Evolutionary conservation across 169 alveolate species (phyloP), one percentile per base, ranked within the genome.

Genomic region (Cryptosporidium bovis): DNA sequence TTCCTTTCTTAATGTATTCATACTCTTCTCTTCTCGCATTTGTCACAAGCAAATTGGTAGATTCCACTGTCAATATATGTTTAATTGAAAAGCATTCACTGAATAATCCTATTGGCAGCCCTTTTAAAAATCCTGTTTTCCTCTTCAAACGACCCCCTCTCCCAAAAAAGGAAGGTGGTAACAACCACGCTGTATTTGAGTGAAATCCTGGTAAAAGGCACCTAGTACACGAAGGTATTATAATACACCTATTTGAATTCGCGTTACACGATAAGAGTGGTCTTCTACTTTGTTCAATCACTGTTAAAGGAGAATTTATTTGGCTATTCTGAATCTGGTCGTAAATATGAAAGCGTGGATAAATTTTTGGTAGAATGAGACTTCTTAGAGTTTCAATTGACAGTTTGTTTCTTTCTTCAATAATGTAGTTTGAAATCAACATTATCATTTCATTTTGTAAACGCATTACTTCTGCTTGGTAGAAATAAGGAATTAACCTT

Each of bases 121-220:
- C 71, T 34, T 77, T 56, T 62, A 77, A 48, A 62, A 77, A 60
- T 56, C 87, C 60, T 1, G 58, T 3, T 18, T 24, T 77, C 56
- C 53, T 56, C 64, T 50, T 77, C 18, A 77, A 20, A 16, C 53
- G 31, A 6, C 87, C 71, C 10, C 87, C 87, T 60, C 66, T 77
- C 34, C 66, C 87, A 46, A 77, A 60, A 36, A 24, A 77, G 56
- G 51, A 58, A 13, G 87, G 87, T 24, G 87, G 87, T 31, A 77
- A 33, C 48, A 77, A 51, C 87, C 77, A 77, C 40, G 87, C 87
- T 58, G 71, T 77, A 24, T 36, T 62, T 16, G 87, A 50, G 34
- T 77, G 87, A 62, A 77, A 77, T 16, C 87, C 87, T 12, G 87
- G 87, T 58, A 77, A 15, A 13, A 77, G 64, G 44, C 87, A 77